phyloP scores from a whole-genome alignment of 371 early-diverging fungal genomes.

The Massospora cicadina region DNA sequence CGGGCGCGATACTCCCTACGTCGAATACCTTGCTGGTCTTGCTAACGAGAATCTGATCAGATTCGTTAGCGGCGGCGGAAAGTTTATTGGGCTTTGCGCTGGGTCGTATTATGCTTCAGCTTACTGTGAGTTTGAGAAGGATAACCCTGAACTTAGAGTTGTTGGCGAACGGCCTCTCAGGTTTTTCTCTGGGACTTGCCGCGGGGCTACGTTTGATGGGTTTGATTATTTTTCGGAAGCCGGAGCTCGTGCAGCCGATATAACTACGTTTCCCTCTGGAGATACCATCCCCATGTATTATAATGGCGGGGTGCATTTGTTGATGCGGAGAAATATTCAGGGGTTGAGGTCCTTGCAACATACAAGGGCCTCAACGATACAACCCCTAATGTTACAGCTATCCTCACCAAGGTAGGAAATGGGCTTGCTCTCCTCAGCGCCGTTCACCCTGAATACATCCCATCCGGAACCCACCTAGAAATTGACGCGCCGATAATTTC shows the following conservation, averaged over 20 bases:
- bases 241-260: constrained; percentile 26
- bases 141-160: constrained; percentile 37
- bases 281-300: constrained; percentile 25
- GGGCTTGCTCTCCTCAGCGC: constrained; percentile 49
- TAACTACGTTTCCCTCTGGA: background rate
- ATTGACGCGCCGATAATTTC: background rate
- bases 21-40: constrained; percentile 37
- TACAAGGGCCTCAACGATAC: constrained; percentile 24
- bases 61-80: constrained; percentile 69
- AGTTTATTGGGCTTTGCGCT: constrained; percentile 82
- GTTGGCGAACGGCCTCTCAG: constrained; percentile 49
- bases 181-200: constrained; percentile 49
- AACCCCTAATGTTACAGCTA: constrained; percentile 22
- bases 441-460: constrained; percentile 44
- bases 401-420: constrained; percentile 34
- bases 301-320: constrained; percentile 66
- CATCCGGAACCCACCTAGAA: background rate
- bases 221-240: constrained; percentile 64
- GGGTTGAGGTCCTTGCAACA: constrained; percentile 35
- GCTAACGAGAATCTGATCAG: constrained; percentile 35
- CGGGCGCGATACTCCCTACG: constrained; percentile 71
- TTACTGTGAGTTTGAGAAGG: constrained; percentile 59
- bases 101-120: constrained; percentile 74
- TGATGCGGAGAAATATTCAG: constrained; percentile 15
- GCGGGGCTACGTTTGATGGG: constrained; percentile 56